Evolutionary conservation across 768 basidiomycete species (phyloP).

Genomic region (Sporobolomyces phaffii): DNA sequence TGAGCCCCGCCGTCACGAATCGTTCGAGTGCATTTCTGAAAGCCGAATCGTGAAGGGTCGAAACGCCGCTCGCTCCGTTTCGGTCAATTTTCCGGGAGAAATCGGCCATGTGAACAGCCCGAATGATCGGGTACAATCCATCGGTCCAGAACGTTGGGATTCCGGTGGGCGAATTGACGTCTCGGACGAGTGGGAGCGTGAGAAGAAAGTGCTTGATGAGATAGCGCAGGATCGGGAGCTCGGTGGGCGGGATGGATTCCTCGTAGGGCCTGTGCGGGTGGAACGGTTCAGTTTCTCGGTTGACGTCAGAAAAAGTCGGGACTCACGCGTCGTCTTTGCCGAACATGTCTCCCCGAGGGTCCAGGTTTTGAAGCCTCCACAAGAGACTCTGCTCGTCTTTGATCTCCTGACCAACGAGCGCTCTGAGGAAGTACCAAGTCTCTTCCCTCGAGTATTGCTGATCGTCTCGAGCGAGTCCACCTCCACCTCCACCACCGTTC

Average conservation of each 20-base stretch:
- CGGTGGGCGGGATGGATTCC: constrained; percentile 8
- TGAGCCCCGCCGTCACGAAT: constrained; percentile 29
- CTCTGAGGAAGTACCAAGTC: constrained; percentile 25
- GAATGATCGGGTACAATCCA: constrained; percentile 25
- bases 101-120: constrained; percentile 17
- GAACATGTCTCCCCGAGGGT: neutral
- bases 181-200: constrained; percentile 35
- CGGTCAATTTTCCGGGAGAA: constrained; percentile 25
- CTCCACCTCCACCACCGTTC: neutral
- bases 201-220: constrained; percentile 37
- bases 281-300: neutral
- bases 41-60: neutral
- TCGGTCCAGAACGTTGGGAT: constrained; percentile 27
- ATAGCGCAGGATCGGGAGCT: constrained; percentile 31
- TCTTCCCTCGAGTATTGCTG: constrained; percentile 15
- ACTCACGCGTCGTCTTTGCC: neutral
- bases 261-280: neutral
- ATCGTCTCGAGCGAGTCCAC: neutral
- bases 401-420: constrained; percentile 28
- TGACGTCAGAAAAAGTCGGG: neutral
- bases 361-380: constrained; percentile 23
- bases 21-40: constrained; percentile 24
- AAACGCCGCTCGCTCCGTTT: neutral
- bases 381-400: constrained; percentile 17
- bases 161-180: neutral